Conservation (phyloP, 2,329 filamentous ascomycete genomes). For the Cephalotrichum gorgonifer region DNA sequence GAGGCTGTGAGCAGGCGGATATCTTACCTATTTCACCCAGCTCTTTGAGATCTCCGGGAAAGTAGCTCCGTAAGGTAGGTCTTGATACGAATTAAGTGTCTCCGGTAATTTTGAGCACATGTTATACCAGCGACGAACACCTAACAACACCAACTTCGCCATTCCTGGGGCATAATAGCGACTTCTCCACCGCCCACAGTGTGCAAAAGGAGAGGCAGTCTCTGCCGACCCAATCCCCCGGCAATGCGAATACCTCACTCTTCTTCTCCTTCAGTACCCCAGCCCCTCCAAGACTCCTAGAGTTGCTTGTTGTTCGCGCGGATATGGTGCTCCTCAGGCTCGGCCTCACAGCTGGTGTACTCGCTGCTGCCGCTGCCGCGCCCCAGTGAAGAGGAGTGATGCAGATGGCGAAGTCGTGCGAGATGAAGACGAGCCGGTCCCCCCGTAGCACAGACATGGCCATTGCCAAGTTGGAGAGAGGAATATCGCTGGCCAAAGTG, state of each 20-base stretch:
- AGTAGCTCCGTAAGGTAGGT: too few relatives aligned
- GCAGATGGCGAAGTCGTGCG: slow-evolving; percentile 10
- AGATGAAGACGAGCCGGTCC: slow-evolving; percentile 11
- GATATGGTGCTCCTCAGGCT: too few relatives aligned
- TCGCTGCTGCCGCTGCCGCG: background rate
- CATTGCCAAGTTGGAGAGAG: too few relatives aligned
- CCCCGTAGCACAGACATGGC: too few relatives aligned
- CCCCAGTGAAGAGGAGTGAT: slow-evolving; percentile 7
- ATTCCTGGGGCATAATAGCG: slow-evolving; percentile 14
- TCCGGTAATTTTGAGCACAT: too few relatives aligned
- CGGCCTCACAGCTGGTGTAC: background rate
- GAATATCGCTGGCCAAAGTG: slow-evolving; percentile 8
- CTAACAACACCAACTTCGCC: slow-evolving; percentile 13
- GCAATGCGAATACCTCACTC: slow-evolving; percentile 11
- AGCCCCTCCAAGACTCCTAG: too few relatives aligned
- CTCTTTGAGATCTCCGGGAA: too few relatives aligned
- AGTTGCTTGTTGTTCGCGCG: too few relatives aligned
- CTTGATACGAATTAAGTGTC: too few relatives aligned
- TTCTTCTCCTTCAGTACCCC: too few relatives aligned
- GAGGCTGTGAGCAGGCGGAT: background rate
- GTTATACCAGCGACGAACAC: slow-evolving; percentile 4
- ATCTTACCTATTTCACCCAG: too few relatives aligned
- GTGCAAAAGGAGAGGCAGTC: slow-evolving; percentile 11
- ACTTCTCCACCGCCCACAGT: slow-evolving; percentile 9
- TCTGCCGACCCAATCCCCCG: slow-evolving; percentile 15